Conservation (phyloP, 2,329 filamentous ascomycete genomes). For the Colletotrichum tamarilloi region DNA sequence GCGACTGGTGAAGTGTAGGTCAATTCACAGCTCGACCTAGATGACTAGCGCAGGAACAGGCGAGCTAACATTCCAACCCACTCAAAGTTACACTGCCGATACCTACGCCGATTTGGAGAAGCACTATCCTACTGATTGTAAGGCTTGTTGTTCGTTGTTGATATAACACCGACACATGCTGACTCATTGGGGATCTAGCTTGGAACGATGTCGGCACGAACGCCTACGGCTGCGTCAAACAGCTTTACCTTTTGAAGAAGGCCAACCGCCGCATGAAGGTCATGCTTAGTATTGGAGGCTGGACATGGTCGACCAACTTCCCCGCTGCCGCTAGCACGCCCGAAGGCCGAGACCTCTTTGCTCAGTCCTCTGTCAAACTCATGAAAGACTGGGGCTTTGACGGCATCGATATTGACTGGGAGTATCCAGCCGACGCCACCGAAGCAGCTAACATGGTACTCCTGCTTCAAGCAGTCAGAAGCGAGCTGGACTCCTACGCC, state of each 20-base stretch:
- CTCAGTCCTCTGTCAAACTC: constrained; percentile 73
- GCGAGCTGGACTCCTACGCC: constrained; percentile 57
- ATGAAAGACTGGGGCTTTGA: constrained; percentile 75
- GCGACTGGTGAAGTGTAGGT: constrained; percentile 77
- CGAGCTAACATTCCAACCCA: fast-evolving
- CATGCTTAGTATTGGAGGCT: constrained; percentile 83
- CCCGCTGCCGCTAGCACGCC: constrained; percentile 70
- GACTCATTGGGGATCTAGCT: background rate
- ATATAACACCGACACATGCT: background rate
- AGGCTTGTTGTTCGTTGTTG: constrained; percentile 36
- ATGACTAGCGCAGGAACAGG: background rate
- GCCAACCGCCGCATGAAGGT: constrained; percentile 80
- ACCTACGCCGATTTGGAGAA: constrained; percentile 77
- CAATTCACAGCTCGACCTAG: too few relatives aligned
- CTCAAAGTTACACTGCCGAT: constrained; percentile 70
- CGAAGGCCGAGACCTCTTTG: constrained; percentile 73
- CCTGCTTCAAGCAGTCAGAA: constrained; percentile 56
- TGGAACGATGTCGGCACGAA: constrained; percentile 54
- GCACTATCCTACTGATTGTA: constrained; percentile 76
- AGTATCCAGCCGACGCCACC: constrained; percentile 55
- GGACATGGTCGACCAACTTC: constrained; percentile 80
- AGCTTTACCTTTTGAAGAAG: constrained; percentile 81
- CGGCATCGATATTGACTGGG: constrained; percentile 68
- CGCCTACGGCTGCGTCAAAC: constrained; percentile 81
- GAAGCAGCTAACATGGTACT: constrained; percentile 55